Base-by-base conservation (phyloP, 176 grass and related monocot species). In the Musa schizocarpa region DNA sequence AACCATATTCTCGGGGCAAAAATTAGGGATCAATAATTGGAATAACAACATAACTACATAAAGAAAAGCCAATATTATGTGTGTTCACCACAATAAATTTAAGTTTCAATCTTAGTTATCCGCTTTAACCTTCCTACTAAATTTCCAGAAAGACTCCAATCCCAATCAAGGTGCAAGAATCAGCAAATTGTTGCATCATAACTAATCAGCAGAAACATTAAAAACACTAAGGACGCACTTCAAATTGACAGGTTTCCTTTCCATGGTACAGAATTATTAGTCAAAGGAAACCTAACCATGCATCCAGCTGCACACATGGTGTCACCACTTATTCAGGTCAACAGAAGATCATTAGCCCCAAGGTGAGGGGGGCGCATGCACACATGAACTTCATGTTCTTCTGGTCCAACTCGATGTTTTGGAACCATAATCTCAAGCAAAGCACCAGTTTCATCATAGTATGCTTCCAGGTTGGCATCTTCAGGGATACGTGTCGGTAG, bases 391-490 rank as follows among this genome's bases (percentile, higher is more conserved):
- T 96, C 92, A 62, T 96, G 92, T 72, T 96, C 92, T 82, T 96
- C 92, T 2, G 89, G 85, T 4, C 82, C 92, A 24, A 80, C 79
- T 23, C 89, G 84, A 56, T 68, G 74, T 73, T 92, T 96, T 16
- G 92, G 92, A 27, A 96, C 92, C 77, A 96, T 88, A 71, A 96
- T 96, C 81, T 96, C 92, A 61, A 96, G 83, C 20, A 88, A 83
- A 26, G 89, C 85, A 69, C 89, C 81, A 1, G 80, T 84, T 75
- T 96, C 89, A 55, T 92, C 87, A 88, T 89, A 96, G 73, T 86
- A 96, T 0, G 92, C 92, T 73, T 96, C 92, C 48, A 96, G 69
- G 54, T 90, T 88, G 27, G 92, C 92, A 76, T 92, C 87, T 83
- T 96, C 87, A 11, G 92, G 89, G 14, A 96, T 96, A 20, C 92